Base-by-base conservation (phyloP, 306 rosid genomes). In the Calophaca sinica region DNA sequence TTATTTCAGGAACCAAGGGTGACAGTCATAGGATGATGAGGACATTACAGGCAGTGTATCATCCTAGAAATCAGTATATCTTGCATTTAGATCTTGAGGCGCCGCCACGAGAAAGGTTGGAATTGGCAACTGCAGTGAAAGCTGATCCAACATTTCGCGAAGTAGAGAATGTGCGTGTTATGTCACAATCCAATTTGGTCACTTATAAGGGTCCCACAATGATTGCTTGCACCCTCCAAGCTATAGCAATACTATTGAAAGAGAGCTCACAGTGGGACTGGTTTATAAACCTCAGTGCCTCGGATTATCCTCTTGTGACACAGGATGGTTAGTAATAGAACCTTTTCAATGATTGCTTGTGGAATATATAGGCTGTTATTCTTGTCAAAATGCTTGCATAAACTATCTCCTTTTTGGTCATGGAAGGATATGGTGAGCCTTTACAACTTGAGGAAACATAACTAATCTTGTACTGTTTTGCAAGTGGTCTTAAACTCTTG, bases 141-240 rank as follows among this genome's bases (percentile, higher is more conserved):
- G 91, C 89, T 66, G 98, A 93, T 85, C 84, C 88, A 9, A 83
- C 85, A 14, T 93, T 90, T 83, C 83, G 78, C 41, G 96, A 88
- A 84, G 91, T 87, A 13, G 96, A 89, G 81, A 93, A 93, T 84
- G 98, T 93, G 57, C 91, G 87, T 8, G 93, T 90, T 63, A 90
- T 93, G 98, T 86, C 87, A 67, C 87, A 83, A 71, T 83, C 87
- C 73, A 93, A 93, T 81, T 81, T 90, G 89, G 97, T 93, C 46
- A 93, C 98, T 36, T 93, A 93, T 74, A 93, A 93, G 80, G 98
- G 98, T 62, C 96, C 98, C 42, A 89, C 97, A 2, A 93, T 93
- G 98, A 90, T 93, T 74, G 98, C 98, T 77, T 89, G 90, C 79
- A 93, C 98, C 29, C 90, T 93, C 46, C 98, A 93, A 86, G 98